phyloP scores from a whole-genome alignment of 108 stramenopile genomes.

The Seminavis robusta region DNA sequence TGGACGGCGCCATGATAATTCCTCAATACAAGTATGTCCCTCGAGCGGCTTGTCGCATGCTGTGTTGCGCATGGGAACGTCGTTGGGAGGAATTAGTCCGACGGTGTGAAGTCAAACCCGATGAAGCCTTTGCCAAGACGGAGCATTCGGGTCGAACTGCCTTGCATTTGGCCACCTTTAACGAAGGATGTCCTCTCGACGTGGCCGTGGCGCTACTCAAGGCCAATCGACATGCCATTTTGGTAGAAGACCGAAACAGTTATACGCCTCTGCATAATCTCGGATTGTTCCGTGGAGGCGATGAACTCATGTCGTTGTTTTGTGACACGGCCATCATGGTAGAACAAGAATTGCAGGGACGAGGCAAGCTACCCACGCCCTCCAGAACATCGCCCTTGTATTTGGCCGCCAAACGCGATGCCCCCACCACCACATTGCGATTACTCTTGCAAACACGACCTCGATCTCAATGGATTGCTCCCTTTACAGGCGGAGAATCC shows the following conservation, averaged over 20 bases:
- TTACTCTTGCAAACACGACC: slow-evolving; percentile 16
- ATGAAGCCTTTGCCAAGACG: slow-evolving; percentile 16
- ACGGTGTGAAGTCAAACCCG: slow-evolving; percentile 10
- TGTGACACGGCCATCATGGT: slow-evolving; percentile 21
- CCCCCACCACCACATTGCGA: slow-evolving; percentile 11
- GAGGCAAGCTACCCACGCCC: background rate
- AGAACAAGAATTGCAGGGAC: slow-evolving; percentile 13
- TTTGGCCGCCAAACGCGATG: slow-evolving; percentile 25
- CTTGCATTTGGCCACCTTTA: slow-evolving; percentile 28
- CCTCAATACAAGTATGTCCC: slow-evolving; percentile 12
- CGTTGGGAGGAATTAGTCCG: slow-evolving; percentile 19
- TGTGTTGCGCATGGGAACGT: slow-evolving; percentile 11
- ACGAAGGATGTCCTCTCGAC: slow-evolving; percentile 17
- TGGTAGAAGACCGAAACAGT: slow-evolving; percentile 19
- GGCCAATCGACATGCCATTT: slow-evolving; percentile 23
- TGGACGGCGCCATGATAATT: slow-evolving; percentile 16
- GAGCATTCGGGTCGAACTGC: slow-evolving; percentile 19
- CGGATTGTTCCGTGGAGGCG: slow-evolving; percentile 9
- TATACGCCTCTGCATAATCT: slow-evolving; percentile 34
- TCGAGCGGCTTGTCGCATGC: slow-evolving; percentile 13
- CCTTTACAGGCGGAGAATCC: slow-evolving; percentile 34
- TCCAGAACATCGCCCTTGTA: slow-evolving; percentile 22
- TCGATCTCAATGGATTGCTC: slow-evolving; percentile 29
- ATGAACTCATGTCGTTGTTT: slow-evolving; percentile 6
- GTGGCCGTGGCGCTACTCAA: slow-evolving; percentile 22